Evolutionary conservation across 2,329 filamentous ascomycete genomes (phyloP).

Genomic region (Colletotrichum shisoi): DNA sequence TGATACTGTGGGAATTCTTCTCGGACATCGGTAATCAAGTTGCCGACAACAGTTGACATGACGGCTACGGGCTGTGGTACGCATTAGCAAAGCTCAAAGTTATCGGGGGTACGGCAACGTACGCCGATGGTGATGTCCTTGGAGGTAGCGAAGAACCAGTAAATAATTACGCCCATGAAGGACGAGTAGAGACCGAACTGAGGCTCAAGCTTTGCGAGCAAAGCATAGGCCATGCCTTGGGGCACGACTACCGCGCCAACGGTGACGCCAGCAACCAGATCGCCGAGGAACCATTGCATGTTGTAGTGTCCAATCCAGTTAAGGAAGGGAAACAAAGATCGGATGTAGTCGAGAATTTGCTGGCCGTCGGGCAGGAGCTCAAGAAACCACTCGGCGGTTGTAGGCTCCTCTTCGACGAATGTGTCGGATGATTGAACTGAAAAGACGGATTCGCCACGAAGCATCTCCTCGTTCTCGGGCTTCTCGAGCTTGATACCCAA

Average conservation of each 20-base stretch:
- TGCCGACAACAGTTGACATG: constrained; percentile 89
- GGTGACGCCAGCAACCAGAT: constrained; percentile 78
- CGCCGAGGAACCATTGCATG: constrained; percentile 83
- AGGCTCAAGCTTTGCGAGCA: constrained; percentile 78
- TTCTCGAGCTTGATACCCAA: constrained; percentile 84
- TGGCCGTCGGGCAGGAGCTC: constrained; percentile 67
- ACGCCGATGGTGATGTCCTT: constrained; percentile 98
- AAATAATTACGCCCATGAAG: constrained; percentile 92
- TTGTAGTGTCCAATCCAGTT: constrained; percentile 94
- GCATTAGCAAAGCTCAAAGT: constrained; percentile 17
- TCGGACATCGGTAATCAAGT: constrained; percentile 73
- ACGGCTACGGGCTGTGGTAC: constrained; percentile 81
- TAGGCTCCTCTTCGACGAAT: constrained; percentile 85
- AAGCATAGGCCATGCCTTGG: constrained; percentile 94
- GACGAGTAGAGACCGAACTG: constrained; percentile 93
- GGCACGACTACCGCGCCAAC: constrained; percentile 81
- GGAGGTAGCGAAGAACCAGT: constrained; percentile 98
- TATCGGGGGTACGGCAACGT: constrained; percentile 51
- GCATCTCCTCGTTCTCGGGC: constrained; percentile 71
- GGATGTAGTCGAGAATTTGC: constrained; percentile 67
- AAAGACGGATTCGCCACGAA: constrained; percentile 79
- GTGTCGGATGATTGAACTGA: constrained; percentile 76
- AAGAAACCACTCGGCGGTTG: constrained; percentile 73
- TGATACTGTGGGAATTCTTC: constrained; percentile 64
- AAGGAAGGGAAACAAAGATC: constrained; percentile 83